phyloP scores from a whole-genome alignment of 1,139 yeast genomes.

The Meyerozyma carpophila region DNA sequence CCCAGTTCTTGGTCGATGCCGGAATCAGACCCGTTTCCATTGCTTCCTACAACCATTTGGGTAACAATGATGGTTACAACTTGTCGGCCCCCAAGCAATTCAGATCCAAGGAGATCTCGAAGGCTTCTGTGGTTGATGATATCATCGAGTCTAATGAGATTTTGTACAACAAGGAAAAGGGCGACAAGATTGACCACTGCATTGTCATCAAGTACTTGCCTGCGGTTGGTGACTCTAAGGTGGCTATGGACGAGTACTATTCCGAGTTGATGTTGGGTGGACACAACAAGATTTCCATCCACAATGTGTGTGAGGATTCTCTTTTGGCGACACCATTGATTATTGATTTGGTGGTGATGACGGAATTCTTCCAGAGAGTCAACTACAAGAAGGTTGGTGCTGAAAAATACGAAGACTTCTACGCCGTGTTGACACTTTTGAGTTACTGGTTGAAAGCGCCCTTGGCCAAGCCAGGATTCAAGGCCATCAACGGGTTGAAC shows the following conservation, averaged over 20 bases:
- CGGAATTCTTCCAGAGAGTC: constrained; percentile 87
- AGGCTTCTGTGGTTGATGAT: constrained; percentile 90
- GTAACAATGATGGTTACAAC: constrained; percentile 94
- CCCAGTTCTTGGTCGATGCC: constrained; percentile 94
- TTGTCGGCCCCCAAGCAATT: constrained; percentile 89
- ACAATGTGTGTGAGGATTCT: constrained; percentile 95
- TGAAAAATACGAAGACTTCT: constrained; percentile 58
- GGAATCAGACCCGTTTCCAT: constrained; percentile 93
- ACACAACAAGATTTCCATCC: constrained; percentile 88
- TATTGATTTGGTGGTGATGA: constrained; percentile 82
- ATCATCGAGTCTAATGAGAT: constrained; percentile 86
- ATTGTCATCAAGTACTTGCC: constrained; percentile 91
- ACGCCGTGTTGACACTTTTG: constrained; percentile 81
- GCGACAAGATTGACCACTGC: constrained; percentile 84
- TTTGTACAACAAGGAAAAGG: constrained; percentile 75
- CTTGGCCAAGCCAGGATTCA: constrained; percentile 82
- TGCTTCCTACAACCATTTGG: constrained; percentile 94
- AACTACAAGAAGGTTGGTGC: constrained; percentile 53
- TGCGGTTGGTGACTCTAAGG: constrained; percentile 95
- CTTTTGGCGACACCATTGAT: constrained; percentile 91
- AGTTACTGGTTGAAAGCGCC: constrained; percentile 98
- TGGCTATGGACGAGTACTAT: constrained; percentile 97
- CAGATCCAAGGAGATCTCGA: constrained; percentile 92
- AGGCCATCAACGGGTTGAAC: constrained; percentile 89
- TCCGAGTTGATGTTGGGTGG: constrained; percentile 97